phyloP scores from a whole-genome alignment of 192 early-diverging fungal genomes.

The Pecoramyces ruminantium region DNA sequence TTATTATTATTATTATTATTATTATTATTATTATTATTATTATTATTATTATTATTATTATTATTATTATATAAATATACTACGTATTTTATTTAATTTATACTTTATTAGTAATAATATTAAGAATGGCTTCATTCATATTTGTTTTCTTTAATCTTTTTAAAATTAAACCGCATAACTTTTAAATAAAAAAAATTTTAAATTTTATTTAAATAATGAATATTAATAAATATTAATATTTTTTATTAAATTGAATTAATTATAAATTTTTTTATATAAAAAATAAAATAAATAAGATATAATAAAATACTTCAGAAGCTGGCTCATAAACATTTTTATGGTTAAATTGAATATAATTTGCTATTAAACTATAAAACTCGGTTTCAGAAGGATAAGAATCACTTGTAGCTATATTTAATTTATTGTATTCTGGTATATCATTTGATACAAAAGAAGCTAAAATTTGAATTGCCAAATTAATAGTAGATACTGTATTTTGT shows the following conservation, averaged over 20 bases:
- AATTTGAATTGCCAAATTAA: not conserved
- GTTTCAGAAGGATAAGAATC: not conserved
- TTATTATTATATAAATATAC: too few relatives aligned
- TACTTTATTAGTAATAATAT: not conserved
- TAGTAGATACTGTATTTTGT: not conserved
- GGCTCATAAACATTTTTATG: not conserved
- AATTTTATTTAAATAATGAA: too few relatives aligned
- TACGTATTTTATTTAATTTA: too few relatives aligned
- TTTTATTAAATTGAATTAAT: too few relatives aligned
- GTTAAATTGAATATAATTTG: not conserved
- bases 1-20: too few relatives aligned
- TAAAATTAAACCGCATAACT: not conserved
- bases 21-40: too few relatives aligned
- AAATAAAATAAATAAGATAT: too few relatives aligned
- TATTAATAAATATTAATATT: too few relatives aligned
- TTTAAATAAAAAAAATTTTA: not conserved
- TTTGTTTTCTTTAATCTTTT: not conserved
- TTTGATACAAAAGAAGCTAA: not conserved
- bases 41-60: too few relatives aligned
- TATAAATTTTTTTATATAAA: too few relatives aligned
- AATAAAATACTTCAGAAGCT: not conserved
- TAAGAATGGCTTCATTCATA: not conserved
- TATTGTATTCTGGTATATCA: not conserved
- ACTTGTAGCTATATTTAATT: not conserved
- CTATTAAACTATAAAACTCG: not conserved